Percentiles rank a stretch among this genome's conserved stretches.
Evolutionary conservation across 2,329 filamentous ascomycete species (phyloP).

Genomic region (Magnaporthales sp.): DNA sequence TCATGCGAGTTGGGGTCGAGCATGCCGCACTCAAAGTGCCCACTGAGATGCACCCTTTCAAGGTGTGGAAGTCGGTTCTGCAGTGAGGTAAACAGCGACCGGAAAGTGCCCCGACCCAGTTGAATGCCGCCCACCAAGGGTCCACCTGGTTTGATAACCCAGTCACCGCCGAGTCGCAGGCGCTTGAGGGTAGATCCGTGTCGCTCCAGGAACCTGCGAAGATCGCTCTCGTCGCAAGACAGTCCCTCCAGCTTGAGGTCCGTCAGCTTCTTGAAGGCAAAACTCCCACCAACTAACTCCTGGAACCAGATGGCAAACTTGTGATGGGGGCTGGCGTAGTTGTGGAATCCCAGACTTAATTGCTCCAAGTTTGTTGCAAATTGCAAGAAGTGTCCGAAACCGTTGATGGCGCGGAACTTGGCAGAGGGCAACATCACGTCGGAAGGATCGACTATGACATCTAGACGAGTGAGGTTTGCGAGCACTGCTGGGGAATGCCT

Average conservation of each 20-base stretch:
- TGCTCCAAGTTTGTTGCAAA: constrained; percentile 25
- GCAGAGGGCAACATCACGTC: constrained; percentile 25
- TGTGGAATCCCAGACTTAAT: constrained; percentile 32
- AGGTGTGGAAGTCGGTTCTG: constrained; percentile 26
- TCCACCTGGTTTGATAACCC: constrained; percentile 28
- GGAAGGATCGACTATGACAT: constrained; percentile 31
- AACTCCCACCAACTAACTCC: constrained; percentile 26
- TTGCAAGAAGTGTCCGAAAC: constrained; percentile 32
- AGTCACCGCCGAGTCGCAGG: constrained; percentile 35
- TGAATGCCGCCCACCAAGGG: constrained; percentile 31
- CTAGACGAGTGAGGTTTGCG: constrained; percentile 27
- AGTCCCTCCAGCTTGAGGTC: constrained; percentile 34
- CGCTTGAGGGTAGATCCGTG: constrained; percentile 29
- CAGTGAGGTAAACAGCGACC: constrained; percentile 31
- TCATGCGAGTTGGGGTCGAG: constrained; percentile 27
- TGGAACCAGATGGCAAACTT: constrained; percentile 32
- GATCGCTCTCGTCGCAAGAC: constrained; percentile 32
- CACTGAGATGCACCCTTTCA: constrained; percentile 34
- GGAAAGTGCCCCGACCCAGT: constrained; percentile 34
- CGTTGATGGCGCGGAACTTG: constrained; percentile 30
- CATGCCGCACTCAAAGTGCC: constrained; percentile 33
- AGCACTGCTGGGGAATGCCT: constrained; percentile 28
- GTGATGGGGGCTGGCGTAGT: constrained; percentile 26
- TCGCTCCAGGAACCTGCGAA: constrained; percentile 30
- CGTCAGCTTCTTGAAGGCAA: constrained; percentile 27